Evolutionary conservation across 2,329 filamentous ascomycete species (phyloP).

Genomic region (Lachnellula hyalina): DNA sequence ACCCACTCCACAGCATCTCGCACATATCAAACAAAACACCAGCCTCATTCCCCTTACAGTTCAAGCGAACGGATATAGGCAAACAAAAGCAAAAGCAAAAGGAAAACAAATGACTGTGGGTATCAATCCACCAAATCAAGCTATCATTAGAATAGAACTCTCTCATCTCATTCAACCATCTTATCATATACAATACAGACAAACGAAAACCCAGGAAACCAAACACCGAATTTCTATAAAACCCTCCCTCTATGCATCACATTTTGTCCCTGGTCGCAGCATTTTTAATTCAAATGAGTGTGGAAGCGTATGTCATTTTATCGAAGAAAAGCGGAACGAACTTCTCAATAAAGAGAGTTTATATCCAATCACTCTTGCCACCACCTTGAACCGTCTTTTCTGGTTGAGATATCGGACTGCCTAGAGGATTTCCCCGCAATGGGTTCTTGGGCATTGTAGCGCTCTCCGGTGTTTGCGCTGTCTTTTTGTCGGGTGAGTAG

Average conservation of each 20-base stretch:
- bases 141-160: slow-evolving; percentile 10
- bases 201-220: neutral
- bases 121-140: slow-evolving; percentile 5
- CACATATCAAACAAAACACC: neutral
- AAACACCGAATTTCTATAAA: neutral
- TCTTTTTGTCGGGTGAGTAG: slow-evolving; percentile 34
- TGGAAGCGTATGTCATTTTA: neutral
- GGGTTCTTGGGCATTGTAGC: slow-evolving; percentile 2
- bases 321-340: no score
- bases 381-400: neutral
- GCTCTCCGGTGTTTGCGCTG: neutral
- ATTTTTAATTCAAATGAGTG: neutral
- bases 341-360: neutral
- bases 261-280: neutral
- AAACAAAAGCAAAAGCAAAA: neutral
- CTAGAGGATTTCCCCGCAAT: slow-evolving; percentile 3
- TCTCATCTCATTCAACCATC: neutral
- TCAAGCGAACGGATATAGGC: neutral
- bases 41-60: neutral
- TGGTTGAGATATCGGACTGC: neutral
- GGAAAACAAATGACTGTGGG: neutral
- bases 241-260: neutral
- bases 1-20: no score
- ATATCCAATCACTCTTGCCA: slow-evolving; percentile 9
- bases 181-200: neutral